Percentiles rank a stretch among this genome's conserved stretches.
Evolutionary conservation across 352 stramenopile genomes (phyloP).

Genomic region (Lagenidium sp.): DNA sequence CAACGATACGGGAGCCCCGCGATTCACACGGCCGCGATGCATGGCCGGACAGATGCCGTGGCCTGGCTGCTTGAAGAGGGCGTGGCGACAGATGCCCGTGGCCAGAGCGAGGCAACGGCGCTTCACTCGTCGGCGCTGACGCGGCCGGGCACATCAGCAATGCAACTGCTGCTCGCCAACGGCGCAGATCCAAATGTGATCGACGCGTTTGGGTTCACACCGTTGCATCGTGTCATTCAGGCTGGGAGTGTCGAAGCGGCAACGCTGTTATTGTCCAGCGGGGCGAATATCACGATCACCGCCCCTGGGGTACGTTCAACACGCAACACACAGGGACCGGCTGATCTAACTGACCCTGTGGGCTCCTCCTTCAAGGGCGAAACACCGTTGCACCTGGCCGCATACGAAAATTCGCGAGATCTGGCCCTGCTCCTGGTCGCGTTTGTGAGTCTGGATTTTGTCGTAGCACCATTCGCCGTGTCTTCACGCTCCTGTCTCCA

Average conservation of each 20-base stretch:
- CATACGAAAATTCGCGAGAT: slow-evolving; percentile 21
- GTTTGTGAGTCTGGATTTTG: no score
- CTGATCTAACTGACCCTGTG: neutral
- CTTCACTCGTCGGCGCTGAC: slow-evolving; percentile 13
- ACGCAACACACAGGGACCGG: no score
- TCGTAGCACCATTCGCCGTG: no score
- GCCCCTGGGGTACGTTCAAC: slow-evolving; percentile 16
- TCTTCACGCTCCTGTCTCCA: no score
- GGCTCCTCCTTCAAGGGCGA: slow-evolving; percentile 9
- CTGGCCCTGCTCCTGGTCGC: slow-evolving; percentile 21
- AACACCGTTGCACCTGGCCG: slow-evolving; percentile 21
- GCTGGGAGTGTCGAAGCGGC: slow-evolving; percentile 16
- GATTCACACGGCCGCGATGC: slow-evolving; percentile 10
- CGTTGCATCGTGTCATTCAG: slow-evolving; percentile 20
- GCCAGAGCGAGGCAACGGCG: slow-evolving; percentile 10
- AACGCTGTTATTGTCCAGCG: slow-evolving; percentile 19
- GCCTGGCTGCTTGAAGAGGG: slow-evolving; percentile 15
- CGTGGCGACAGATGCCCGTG: slow-evolving; percentile 6
- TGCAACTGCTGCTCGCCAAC: slow-evolving; percentile 17
- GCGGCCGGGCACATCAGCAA: neutral
- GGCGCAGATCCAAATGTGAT: slow-evolving; percentile 15
- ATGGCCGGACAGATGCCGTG: slow-evolving; percentile 8
- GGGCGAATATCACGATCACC: slow-evolving; percentile 17
- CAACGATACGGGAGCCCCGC: slow-evolving; percentile 14
- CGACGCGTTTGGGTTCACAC: slow-evolving; percentile 24